phyloP scores from a whole-genome alignment of 371 early-diverging fungal species.

The Coemansia sp. region DNA sequence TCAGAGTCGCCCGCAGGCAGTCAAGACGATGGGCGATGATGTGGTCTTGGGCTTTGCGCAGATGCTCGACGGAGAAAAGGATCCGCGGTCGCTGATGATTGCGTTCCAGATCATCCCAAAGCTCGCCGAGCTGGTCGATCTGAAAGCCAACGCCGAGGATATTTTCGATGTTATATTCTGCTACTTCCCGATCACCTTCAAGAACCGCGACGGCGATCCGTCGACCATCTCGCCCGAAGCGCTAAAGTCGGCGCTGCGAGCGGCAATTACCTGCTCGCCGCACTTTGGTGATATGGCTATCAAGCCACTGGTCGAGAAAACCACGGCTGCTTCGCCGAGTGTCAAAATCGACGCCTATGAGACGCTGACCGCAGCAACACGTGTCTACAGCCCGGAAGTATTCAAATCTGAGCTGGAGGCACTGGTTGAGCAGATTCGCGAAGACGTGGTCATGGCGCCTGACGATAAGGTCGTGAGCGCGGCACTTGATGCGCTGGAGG shows the following conservation, averaged over 20 bases:
- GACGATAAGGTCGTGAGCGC: conserved; percentile 32
- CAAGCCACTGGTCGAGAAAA: conserved; percentile 86
- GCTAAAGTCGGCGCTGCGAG: conserved; percentile 74
- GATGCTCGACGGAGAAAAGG: conserved; percentile 96
- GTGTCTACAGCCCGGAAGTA: conserved; percentile 17
- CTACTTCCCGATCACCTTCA: conserved; percentile 98
- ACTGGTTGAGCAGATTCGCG: conserved; percentile 50
- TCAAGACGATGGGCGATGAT: conserved; percentile 50
- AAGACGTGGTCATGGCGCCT: conserved; percentile 44
- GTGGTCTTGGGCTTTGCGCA: conserved; percentile 85
- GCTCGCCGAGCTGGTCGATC: conserved; percentile 72
- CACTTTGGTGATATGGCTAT: conserved; percentile 77
- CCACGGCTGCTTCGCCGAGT: conserved; percentile 77
- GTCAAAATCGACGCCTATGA: conserved; percentile 90
- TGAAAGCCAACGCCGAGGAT: conserved; percentile 77
- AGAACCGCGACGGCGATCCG: conserved; percentile 91
- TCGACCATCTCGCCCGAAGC: conserved; percentile 90
- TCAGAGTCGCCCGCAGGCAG: conserved; percentile 42
- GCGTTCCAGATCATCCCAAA: conserved; percentile 73
- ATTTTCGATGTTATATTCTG: conserved; percentile 94
- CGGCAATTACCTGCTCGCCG: conserved; percentile 61
- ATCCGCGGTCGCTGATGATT: conserved; percentile 89
- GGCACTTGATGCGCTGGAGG: conserved; percentile 53
- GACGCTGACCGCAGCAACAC: conserved; percentile 32
- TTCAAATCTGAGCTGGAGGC: conserved; percentile 29